A percentile compares a stretch with the other conserved stretches of the same genome.
These are phyloP conservation scores for Piper betle DNA, from an alignment of 164 flowering plant genomes.

Conservation along the genomic window DNA sequence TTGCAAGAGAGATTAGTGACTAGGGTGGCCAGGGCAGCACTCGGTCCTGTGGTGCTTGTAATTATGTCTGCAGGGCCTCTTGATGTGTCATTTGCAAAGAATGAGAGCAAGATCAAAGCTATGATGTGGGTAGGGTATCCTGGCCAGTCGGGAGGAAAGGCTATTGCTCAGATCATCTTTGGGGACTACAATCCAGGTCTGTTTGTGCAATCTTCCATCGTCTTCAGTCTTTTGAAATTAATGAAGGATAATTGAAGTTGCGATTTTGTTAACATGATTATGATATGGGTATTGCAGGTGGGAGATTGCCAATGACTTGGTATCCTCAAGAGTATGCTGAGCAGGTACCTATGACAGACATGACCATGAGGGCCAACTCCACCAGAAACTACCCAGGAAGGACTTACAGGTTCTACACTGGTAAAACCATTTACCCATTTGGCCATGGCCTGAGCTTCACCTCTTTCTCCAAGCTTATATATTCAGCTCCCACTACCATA, in stretches of 20 bases:
- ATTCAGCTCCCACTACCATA: slow-evolving; percentile 25
- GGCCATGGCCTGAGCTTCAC: slow-evolving; percentile 75
- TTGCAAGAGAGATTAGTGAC: slow-evolving; percentile 39
- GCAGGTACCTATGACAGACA: slow-evolving; percentile 53
- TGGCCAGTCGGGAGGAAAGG: slow-evolving; percentile 65
- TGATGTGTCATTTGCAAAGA: slow-evolving; percentile 42
- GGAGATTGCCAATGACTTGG: slow-evolving; percentile 61
- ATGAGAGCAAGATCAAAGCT: slow-evolving; percentile 26
- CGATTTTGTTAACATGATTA: neutral
- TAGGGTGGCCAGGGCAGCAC: slow-evolving; percentile 27
- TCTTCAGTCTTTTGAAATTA: no score
- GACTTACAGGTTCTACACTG: slow-evolving; percentile 57
- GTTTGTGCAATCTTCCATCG: neutral
- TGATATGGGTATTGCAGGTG: slow-evolving; percentile 20
- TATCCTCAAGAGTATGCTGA: slow-evolving; percentile 37
- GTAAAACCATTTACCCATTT: slow-evolving; percentile 28
- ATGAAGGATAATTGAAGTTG: no score
- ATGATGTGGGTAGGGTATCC: slow-evolving; percentile 72
- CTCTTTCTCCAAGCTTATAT: slow-evolving; percentile 19
- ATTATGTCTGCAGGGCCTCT: slow-evolving; percentile 59
- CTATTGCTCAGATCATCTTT: slow-evolving; percentile 53
- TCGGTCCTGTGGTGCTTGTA: slow-evolving; percentile 40
- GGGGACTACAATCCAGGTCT: slow-evolving; percentile 60
- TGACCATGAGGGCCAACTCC: slow-evolving; percentile 47
- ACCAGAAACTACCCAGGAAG: slow-evolving; percentile 41